Percentiles rank a stretch among this genome's conserved stretches.
Evolutionary conservation across 1,139 yeast genomes (phyloP).

Genomic region (Taphrina populina): DNA sequence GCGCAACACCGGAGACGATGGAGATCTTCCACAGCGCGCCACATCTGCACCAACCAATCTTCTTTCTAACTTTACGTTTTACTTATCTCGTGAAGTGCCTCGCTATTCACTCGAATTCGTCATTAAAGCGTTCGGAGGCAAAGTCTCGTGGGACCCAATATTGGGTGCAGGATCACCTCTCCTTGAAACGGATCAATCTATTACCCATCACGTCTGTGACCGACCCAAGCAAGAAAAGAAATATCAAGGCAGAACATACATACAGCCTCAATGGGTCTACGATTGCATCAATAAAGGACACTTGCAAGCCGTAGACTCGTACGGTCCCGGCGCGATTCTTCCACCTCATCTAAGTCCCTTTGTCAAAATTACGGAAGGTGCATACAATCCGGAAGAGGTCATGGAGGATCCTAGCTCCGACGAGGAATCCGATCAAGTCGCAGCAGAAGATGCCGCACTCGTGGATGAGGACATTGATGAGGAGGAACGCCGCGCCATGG

Average conservation of each 20-base stretch:
- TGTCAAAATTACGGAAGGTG: slow-evolving; percentile 78
- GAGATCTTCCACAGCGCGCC: slow-evolving; percentile 75
- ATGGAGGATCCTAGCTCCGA: slow-evolving; percentile 51
- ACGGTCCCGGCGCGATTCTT: slow-evolving; percentile 90
- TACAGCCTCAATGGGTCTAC: slow-evolving; percentile 98
- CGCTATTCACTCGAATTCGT: slow-evolving; percentile 86
- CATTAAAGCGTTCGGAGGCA: slow-evolving; percentile 84
- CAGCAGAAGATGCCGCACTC: slow-evolving; percentile 53
- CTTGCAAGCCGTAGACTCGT: slow-evolving; percentile 70
- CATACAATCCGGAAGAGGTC: slow-evolving; percentile 75
- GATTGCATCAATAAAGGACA: slow-evolving; percentile 81
- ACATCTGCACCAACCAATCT: slow-evolving; percentile 59
- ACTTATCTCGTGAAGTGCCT: slow-evolving; percentile 93
- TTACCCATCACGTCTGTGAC: slow-evolving; percentile 93
- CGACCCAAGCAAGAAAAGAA: slow-evolving; percentile 76
- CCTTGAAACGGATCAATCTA: slow-evolving; percentile 46
- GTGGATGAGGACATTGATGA: slow-evolving; percentile 53
- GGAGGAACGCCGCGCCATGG: slow-evolving; percentile 43
- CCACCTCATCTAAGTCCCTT: slow-evolving; percentile 99
- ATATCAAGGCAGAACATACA: slow-evolving; percentile 86
- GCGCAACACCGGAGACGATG: slow-evolving; percentile 56
- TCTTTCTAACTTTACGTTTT: slow-evolving; percentile 75
- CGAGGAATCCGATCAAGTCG: slow-evolving; percentile 56
- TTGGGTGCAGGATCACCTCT: slow-evolving; percentile 57
- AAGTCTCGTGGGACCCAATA: slow-evolving; percentile 79